Percentiles rank a stretch among this genome's conserved stretches.
Conservation (phyloP, 75 land plant genomes). For the Picea sitchensis region DNA sequence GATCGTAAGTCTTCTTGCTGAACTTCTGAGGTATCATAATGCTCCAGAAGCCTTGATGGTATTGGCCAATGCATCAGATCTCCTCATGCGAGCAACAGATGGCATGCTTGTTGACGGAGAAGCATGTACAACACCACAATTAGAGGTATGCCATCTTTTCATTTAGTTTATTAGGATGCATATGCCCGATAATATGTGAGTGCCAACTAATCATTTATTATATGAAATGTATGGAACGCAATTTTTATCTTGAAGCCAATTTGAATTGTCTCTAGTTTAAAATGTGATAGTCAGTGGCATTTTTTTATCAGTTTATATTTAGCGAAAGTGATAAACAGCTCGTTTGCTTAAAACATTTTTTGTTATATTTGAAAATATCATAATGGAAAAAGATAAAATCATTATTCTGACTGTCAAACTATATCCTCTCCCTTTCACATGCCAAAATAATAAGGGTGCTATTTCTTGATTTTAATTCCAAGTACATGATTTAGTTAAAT, state of each 20-base stretch:
- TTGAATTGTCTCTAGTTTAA: not conserved
- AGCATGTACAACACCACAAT: slow-evolving; percentile 83
- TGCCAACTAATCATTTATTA: not conserved
- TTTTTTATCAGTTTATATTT: not conserved
- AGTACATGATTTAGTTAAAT: not conserved
- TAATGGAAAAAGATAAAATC: not conserved
- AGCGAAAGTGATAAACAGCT: not conserved
- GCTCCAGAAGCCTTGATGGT: slow-evolving; percentile 61
- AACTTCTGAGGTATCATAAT: slow-evolving; percentile 74
- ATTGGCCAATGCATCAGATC: slow-evolving; percentile 65
- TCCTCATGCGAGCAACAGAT: slow-evolving; percentile 81
- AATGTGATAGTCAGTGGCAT: not conserved
- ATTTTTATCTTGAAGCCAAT: not conserved
- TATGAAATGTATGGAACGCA: not conserved
- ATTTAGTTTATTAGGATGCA: not conserved
- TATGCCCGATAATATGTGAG: not conserved
- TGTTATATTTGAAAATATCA: not conserved
- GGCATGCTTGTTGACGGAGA: slow-evolving; percentile 93
- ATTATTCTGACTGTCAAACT: not conserved
- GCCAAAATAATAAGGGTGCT: not conserved
- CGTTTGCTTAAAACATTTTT: not conserved
- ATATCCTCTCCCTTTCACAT: not conserved
- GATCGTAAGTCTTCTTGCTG: slow-evolving; percentile 69
- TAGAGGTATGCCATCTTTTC: slow-evolving; percentile 56
- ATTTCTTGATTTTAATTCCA: not conserved